phyloP scores from a whole-genome alignment of 2,329 filamentous ascomycete species.

The Venturia carpophila region DNA sequence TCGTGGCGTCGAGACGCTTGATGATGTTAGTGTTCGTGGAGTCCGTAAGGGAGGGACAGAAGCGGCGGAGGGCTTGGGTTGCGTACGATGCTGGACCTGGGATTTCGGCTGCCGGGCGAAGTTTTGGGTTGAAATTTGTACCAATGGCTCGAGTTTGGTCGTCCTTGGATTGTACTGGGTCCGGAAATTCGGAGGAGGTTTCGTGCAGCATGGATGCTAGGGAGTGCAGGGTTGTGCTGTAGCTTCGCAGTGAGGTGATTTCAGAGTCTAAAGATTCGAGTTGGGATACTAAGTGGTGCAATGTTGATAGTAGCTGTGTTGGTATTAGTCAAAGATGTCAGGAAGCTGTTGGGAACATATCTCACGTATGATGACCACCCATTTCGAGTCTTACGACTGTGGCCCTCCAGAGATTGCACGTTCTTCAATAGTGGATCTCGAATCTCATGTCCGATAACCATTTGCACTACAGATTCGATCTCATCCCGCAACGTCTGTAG shows the following conservation, averaged over 20 bases:
- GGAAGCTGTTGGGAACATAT: constrained; percentile 1
- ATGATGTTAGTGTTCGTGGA: not conserved
- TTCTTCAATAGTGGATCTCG: constrained; percentile 50
- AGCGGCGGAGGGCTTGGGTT: constrained; percentile 13
- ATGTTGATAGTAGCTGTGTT: constrained; percentile 30
- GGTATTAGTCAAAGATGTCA: constrained; percentile 10
- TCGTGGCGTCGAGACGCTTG: not conserved
- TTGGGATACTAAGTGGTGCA: constrained; percentile 35
- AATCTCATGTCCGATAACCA: constrained; percentile 62
- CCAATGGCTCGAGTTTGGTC: not conserved
- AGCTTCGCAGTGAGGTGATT: constrained; percentile 25
- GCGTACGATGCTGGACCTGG: not conserved
- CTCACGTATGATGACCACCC: constrained; percentile 39
- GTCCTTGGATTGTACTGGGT: not conserved
- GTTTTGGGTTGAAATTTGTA: not conserved
- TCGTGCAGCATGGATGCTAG: constrained; percentile 18
- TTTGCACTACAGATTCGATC: constrained; percentile 60
- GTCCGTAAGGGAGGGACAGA: not conserved
- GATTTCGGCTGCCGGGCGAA: not conserved
- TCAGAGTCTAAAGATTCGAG: constrained; percentile 26
- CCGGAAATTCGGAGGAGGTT: not conserved
- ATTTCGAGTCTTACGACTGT: constrained; percentile 29
- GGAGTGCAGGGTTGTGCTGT: constrained; percentile 23
- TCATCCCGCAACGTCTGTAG: constrained; percentile 63
- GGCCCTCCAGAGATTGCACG: constrained; percentile 30